Conservation (phyloP, 2,329 filamentous ascomycete species). For the Fusarium marasasianum region DNA sequence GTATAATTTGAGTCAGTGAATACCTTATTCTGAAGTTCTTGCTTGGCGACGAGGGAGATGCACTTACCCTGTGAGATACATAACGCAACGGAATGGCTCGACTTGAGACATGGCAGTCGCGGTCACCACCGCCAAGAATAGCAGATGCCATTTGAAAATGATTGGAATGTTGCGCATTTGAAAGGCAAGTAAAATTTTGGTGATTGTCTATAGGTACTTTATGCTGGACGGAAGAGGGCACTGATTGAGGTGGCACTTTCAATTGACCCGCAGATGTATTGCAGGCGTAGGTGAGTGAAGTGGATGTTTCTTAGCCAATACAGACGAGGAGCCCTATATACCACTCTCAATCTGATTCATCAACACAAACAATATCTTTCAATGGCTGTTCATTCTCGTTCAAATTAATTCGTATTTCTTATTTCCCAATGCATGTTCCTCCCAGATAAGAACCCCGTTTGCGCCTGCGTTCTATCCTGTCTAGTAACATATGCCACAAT, state of each 20-base stretch:
- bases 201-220: neutral
- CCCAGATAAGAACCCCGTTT: neutral
- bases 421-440: neutral
- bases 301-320: too few relatives aligned
- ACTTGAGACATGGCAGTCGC: neutral
- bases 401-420: neutral
- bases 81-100: conserved; percentile 48
- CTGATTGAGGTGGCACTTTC: neutral
- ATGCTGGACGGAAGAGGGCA: neutral
- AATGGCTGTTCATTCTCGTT: neutral
- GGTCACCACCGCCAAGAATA: neutral
- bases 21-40: neutral
- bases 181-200: neutral
- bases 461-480: conserved; percentile 19
- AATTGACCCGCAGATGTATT: neutral
- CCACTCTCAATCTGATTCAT: too few relatives aligned
- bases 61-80: conserved; percentile 61
- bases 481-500: conserved; percentile 11
- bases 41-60: neutral
- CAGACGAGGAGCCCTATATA: too few relatives aligned
- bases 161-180: neutral
- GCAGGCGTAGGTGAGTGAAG: neutral
- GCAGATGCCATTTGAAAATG: neutral
- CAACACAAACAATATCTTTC: too few relatives aligned
- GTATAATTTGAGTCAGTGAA: conserved; percentile 30